phyloP scores from a whole-genome alignment of 495 filamentous ascomycete species.

The Oidiodendron maius region DNA sequence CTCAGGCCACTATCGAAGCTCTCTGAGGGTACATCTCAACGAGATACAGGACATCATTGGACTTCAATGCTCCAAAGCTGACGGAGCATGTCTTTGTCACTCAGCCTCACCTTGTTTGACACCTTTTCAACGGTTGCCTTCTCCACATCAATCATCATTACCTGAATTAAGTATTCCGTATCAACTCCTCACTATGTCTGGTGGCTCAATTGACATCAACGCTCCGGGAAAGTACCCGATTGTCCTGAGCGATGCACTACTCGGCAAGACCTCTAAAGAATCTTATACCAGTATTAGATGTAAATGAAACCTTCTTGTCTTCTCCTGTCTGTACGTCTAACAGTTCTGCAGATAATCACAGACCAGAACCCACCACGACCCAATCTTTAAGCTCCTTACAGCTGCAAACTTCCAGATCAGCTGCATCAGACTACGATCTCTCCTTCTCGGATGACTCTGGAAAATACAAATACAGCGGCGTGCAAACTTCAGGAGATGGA shows the following conservation, averaged over 20 bases:
- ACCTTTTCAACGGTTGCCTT: too few species aligned
- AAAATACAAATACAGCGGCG: conserved; percentile 44
- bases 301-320: conserved; percentile 22
- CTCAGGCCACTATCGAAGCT: too few species aligned
- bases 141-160: too few species aligned
- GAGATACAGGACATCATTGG: too few species aligned
- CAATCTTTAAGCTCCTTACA: conserved; percentile 37
- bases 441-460: conserved; percentile 38
- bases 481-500: conserved; percentile 38
- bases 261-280: conserved; percentile 46
- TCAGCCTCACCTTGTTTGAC: neutral
- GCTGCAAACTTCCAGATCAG: conserved; percentile 33
- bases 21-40: too few species aligned
- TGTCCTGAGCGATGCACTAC: conserved; percentile 47
- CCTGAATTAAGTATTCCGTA: too few species aligned
- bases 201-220: conserved; percentile 13
- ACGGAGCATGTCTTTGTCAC: too few species aligned
- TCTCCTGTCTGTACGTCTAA: neutral
- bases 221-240: conserved; percentile 48
- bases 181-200: too few species aligned
- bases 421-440: conserved; percentile 26
- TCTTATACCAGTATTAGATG: conserved; percentile 46
- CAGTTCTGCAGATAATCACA: conserved; percentile 43
- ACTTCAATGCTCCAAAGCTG: too few species aligned
- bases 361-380: conserved; percentile 33